These are phyloP conservation scores for Dactylellina leptospora DNA, from an alignment of 2,329 filamentous ascomycete genomes.

Conservation along the genomic window DNA sequence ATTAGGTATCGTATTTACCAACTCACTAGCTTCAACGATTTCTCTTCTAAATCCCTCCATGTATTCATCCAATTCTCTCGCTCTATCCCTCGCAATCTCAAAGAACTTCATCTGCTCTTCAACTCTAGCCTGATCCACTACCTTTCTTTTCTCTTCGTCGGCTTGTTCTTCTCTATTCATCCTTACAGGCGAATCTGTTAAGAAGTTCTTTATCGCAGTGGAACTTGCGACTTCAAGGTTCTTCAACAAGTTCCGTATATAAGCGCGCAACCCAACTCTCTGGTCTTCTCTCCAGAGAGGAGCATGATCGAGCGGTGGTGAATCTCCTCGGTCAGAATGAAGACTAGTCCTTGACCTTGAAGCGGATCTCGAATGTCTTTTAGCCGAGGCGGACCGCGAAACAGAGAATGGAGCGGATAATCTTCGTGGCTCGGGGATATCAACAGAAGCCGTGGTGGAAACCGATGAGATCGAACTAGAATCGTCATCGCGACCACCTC, in stretches of 20 bases:
- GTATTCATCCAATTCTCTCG: slow-evolving; percentile 92
- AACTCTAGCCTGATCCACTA: slow-evolving; percentile 84
- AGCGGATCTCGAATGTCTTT: slow-evolving; percentile 54
- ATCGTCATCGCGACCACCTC: slow-evolving; percentile 73
- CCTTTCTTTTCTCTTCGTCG: slow-evolving; percentile 81
- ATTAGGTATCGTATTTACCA: background rate
- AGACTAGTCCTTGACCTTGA: slow-evolving; percentile 53
- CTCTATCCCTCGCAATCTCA: slow-evolving; percentile 88
- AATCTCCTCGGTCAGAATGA: slow-evolving; percentile 43
- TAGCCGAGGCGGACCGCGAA: slow-evolving; percentile 24
- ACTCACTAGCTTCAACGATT: slow-evolving; percentile 75
- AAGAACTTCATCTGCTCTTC: slow-evolving; percentile 95
- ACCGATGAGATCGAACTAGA: slow-evolving; percentile 69
- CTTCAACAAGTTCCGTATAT: slow-evolving; percentile 83
- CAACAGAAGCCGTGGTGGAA: slow-evolving; percentile 76
- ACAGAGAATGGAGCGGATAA: slow-evolving; percentile 60
- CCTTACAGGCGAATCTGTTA: slow-evolving; percentile 75
- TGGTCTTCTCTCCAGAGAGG: slow-evolving; percentile 85
- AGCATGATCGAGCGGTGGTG: slow-evolving; percentile 26
- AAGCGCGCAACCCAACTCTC: slow-evolving; percentile 88
- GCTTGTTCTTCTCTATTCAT: slow-evolving; percentile 82
- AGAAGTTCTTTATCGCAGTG: slow-evolving; percentile 82
- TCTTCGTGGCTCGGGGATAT: slow-evolving; percentile 23
- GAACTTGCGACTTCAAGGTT: slow-evolving; percentile 85
- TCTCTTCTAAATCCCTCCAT: slow-evolving; percentile 83